Base-by-base conservation (phyloP, 1,139 yeast genomes). In the Yamadazyma atlantica region DNA sequence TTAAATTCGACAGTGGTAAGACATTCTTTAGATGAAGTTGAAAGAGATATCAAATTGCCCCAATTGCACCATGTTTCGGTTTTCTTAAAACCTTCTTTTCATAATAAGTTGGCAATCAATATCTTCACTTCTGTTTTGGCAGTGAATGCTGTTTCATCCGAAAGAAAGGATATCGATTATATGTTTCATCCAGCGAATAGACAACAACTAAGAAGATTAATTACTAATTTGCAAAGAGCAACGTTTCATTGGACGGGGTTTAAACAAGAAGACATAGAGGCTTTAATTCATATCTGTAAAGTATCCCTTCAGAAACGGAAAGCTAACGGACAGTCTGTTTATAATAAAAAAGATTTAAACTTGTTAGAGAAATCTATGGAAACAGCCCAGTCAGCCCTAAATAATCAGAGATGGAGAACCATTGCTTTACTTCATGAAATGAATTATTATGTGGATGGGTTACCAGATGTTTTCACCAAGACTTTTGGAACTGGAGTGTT, bases 191-290 rank as follows among this genome's bases (percentile, higher is more conserved):
- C 80, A 0, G 57, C 73, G 0, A 82, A 81, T 48, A 64, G 77
- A 32, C 60, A 55, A 26, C 82, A 80, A 44, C 56, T 82, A 33
- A 62, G 82, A 43, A 57, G 82, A 34, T 66, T 82, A 47, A 71
- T 82, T 8, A 70, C 76, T 2, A 82, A 83, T 49, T 54, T 82
- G 32, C 85, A 79, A 53, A 65, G 82, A 41, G 80, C 85, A 1
- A 79, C 89, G 0, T 82, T 82, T 51, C 80, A 79, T 49, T 83
- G 89, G 89, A 79, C 87, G 2, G 88, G 88, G 0, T 82, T 82
- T 49, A 69, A 80, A 21, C 70, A 69, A 30, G 68, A 65, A 29
- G 85, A 80, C 54, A 64, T 80, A 11, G 75, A 75, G 33, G 68
- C 74, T 16, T 61, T 82, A 50, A 54, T 75, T 3, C 59, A 64